Evolutionary conservation across 306 rosid genomes (phyloP).

Genomic region (Casuarina glauca): DNA sequence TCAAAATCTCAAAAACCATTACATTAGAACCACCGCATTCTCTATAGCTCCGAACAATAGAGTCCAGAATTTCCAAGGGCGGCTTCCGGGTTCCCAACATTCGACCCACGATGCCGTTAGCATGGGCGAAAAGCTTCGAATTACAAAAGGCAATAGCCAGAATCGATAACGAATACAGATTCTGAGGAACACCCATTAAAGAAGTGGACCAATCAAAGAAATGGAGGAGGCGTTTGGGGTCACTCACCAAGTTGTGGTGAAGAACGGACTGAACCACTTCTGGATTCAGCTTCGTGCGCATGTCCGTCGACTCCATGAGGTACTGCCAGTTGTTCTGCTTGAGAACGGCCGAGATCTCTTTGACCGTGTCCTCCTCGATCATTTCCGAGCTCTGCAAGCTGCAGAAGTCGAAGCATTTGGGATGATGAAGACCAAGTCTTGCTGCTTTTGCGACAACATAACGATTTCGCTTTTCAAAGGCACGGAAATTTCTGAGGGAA

Average conservation of each 20-base stretch:
- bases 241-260: constrained; percentile 21
- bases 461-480: not conserved
- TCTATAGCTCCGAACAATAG: constrained; percentile 31
- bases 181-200: constrained; percentile 35
- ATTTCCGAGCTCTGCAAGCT: constrained; percentile 11
- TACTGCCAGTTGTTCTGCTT: constrained; percentile 32
- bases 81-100: constrained; percentile 37
- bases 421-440: not conserved
- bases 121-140: constrained; percentile 31
- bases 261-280: constrained; percentile 38
- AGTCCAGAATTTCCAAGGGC: constrained; percentile 38
- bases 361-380: constrained; percentile 13
- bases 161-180: constrained; percentile 41
- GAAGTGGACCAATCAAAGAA: constrained; percentile 41
- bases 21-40: constrained; percentile 27
- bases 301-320: constrained; percentile 22
- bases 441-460: not conserved
- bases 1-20: constrained; percentile 44
- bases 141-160: constrained; percentile 49
- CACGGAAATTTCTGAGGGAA: constrained; percentile 26
- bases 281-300: constrained; percentile 37
- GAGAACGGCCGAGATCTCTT: constrained; percentile 34
- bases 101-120: constrained; percentile 34
- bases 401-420: constrained; percentile 6
- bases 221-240: constrained; percentile 37